phyloP scores from a whole-genome alignment of 139 green algal genomes.

The Auxenochlorella pyrenoidosa region DNA sequence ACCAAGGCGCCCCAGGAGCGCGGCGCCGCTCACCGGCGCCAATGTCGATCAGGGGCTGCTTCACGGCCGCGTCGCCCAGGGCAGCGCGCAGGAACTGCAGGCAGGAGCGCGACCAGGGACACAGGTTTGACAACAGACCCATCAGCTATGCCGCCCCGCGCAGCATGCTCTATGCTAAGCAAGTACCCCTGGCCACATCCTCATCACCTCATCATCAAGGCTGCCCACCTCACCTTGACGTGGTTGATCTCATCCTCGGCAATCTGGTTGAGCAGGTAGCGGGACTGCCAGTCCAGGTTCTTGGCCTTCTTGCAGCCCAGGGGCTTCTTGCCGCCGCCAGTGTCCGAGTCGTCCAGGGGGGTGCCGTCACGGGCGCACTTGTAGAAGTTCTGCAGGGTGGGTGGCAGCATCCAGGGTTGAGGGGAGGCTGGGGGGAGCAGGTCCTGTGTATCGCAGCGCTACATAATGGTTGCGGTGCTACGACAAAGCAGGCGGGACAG shows the following conservation, averaged over 20 bases:
- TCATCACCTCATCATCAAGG: too few relatives aligned
- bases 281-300: neutral
- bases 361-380: conserved; percentile 26
- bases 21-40: conserved; percentile 19
- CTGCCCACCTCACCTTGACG: conserved; percentile 39
- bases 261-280: conserved; percentile 42
- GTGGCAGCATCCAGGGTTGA: neutral
- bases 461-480: too few relatives aligned
- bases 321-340: conserved; percentile 28
- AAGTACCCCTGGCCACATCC: too few relatives aligned
- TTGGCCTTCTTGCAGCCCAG: conserved; percentile 45
- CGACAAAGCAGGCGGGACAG: too few relatives aligned
- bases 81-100: conserved; percentile 25
- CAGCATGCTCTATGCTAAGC: too few relatives aligned
- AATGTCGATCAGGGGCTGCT: conserved; percentile 55
- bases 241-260: conserved; percentile 51
- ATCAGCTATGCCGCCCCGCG: too few relatives aligned
- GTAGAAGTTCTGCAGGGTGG: neutral
- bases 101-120: neutral
- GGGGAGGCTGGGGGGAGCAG: too few relatives aligned
- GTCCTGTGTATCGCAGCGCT: too few relatives aligned
- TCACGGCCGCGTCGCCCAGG: conserved; percentile 47
- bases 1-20: too few relatives aligned
- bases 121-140: neutral
- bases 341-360: neutral